Evolutionary conservation across 2,329 filamentous ascomycete species (phyloP).

Genomic region (Beauveria varroae): DNA sequence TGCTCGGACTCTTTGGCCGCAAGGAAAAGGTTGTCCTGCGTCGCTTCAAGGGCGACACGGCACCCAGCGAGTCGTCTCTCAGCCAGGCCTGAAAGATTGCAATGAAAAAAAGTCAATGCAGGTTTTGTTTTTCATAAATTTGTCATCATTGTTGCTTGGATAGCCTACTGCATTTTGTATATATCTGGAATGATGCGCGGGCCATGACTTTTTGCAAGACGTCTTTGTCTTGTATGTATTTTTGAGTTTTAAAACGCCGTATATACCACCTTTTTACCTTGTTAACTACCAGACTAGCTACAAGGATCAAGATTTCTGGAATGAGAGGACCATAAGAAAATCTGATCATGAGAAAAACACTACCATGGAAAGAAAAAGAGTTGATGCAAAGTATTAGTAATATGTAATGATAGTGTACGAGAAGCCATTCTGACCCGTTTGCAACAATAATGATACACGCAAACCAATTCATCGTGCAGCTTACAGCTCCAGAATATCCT

Average conservation of each 20-base stretch:
- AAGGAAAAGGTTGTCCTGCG: constrained; percentile 41
- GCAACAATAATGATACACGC: too few relatives aligned
- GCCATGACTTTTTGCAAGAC: not conserved
- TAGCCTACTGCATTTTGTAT: not conserved
- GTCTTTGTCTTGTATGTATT: not conserved
- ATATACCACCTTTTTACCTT: not conserved
- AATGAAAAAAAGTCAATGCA: not conserved
- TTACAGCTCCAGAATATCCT: constrained; percentile 28
- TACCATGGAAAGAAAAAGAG: too few relatives aligned
- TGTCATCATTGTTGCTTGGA: not conserved
- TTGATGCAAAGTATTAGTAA: not conserved
- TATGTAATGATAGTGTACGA: not conserved
- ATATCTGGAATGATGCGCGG: not conserved
- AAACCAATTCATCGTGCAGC: not conserved
- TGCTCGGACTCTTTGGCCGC: constrained; percentile 63
- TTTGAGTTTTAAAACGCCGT: not conserved
- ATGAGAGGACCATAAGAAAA: not conserved
- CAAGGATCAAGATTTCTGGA: not conserved
- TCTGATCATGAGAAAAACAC: not conserved
- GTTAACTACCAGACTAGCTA: not conserved
- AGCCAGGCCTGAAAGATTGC: not conserved
- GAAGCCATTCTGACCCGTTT: too few relatives aligned
- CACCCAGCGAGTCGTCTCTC: constrained; percentile 6
- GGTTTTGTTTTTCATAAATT: not conserved
- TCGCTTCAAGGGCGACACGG: constrained; percentile 39